Percentiles rank a stretch among this genome's conserved stretches.
These are phyloP conservation scores for Wickerhamomyces sydowiorum DNA, from an alignment of 805 yeast species.

Conservation along the genomic window DNA sequence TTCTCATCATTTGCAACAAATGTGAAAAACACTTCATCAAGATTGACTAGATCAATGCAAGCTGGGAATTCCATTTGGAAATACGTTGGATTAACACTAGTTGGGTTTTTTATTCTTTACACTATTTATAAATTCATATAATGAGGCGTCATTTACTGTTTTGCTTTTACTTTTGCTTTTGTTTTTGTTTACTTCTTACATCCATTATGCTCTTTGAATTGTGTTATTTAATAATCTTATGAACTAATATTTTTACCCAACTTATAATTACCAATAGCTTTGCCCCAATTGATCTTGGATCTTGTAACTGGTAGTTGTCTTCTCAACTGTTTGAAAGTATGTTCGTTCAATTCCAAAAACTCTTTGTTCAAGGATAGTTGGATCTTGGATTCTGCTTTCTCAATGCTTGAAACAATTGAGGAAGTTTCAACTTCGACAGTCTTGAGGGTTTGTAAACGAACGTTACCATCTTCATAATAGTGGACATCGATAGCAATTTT, in stretches of 20 bases:
- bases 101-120: slow-evolving; percentile 51
- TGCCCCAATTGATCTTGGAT: slow-evolving; percentile 92
- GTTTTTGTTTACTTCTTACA: neutral
- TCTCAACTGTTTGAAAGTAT: slow-evolving; percentile 75
- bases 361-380: slow-evolving; percentile 56
- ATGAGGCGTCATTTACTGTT: too few species aligned
- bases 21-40: slow-evolving; percentile 45
- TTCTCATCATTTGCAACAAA: slow-evolving; percentile 42
- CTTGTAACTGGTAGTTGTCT: slow-evolving; percentile 91
- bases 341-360: slow-evolving; percentile 70
- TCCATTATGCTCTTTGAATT: too few species aligned
- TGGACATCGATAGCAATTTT: slow-evolving; percentile 68
- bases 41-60: slow-evolving; percentile 48
- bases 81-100: slow-evolving; percentile 52
- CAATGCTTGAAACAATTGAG: slow-evolving; percentile 39
- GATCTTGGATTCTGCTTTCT: slow-evolving; percentile 49
- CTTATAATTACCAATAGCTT: slow-evolving; percentile 82
- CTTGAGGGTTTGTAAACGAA: slow-evolving; percentile 54
- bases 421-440: slow-evolving; percentile 19
- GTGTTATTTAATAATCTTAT: too few species aligned
- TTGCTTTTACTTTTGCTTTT: neutral
- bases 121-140: slow-evolving; percentile 42
- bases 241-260: slow-evolving; percentile 47
- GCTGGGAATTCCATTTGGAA: slow-evolving; percentile 56
- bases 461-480: slow-evolving; percentile 95